Percentiles rank a stretch among this genome's conserved stretches.
Conservation (phyloP, 306 rosid genomes). For the Casuarina equisetifolia region DNA sequence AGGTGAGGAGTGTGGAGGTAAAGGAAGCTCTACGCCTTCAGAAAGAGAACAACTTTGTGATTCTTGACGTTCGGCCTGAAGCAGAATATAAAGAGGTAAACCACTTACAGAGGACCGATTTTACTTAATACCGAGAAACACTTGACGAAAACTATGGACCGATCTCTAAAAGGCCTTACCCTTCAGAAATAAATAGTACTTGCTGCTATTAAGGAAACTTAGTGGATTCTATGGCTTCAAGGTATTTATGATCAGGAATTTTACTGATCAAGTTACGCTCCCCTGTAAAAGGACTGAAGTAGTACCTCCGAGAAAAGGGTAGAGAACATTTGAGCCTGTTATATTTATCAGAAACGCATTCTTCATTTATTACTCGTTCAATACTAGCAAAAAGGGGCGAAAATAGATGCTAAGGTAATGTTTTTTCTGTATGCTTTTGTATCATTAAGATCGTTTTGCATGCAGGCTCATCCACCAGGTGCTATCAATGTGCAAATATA, state of each 20-base stretch:
- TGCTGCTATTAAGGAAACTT: too few species aligned
- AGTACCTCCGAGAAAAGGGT: not conserved
- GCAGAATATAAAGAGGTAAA: conserved; percentile 92
- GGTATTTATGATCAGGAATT: not conserved
- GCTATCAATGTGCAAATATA: conserved; percentile 92
- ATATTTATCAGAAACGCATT: not conserved
- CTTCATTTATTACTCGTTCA: not conserved
- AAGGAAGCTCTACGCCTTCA: conserved; percentile 96
- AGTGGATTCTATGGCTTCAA: not conserved
- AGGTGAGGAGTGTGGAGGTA: conserved; percentile 92
- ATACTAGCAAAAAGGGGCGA: not conserved
- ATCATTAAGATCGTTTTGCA: not conserved
- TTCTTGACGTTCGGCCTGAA: conserved; percentile 94
- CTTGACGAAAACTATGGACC: not conserved
- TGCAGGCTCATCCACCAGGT: conserved; percentile 83
- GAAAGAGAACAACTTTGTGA: conserved; percentile 88
- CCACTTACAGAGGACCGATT: not conserved
- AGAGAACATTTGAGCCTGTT: not conserved
- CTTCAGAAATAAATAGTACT: not conserved
- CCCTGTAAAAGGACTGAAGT: not conserved
- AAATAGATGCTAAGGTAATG: not conserved
- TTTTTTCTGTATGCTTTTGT: not conserved
- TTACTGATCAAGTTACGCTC: not conserved
- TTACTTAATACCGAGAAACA: too few species aligned
- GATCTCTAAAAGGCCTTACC: not conserved